Base-by-base conservation (phyloP, 495 filamentous ascomycete genomes). In the Letharia columbiana region DNA sequence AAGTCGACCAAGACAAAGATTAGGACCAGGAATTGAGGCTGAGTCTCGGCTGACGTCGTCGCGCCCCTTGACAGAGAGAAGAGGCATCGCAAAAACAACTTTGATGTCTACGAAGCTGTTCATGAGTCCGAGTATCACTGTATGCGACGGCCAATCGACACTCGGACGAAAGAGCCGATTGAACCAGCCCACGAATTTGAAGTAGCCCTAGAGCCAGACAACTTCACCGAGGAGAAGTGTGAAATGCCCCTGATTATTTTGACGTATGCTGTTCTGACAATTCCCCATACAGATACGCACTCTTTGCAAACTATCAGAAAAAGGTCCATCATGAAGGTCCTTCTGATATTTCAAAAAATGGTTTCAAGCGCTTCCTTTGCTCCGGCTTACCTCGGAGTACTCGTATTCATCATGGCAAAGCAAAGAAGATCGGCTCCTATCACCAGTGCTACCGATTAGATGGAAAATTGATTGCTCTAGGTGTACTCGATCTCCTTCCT, bases 391-490 rank as follows among this genome's bases (percentile, higher is more conserved):
- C 76, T 42, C 81, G 83, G 40, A 80, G 73, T 23, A 82, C 77
- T 3, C 62, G 75, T 13, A 76, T 74, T 11, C 68, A 73, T 8
- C 69, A 79, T 35, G 82, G 81, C 23, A 72, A 68, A 60, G 80
- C 83, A 62, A 84, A 86, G 62, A 81, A 81, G 70, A 77, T 95
- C 4, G 94, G 94, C 11, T 93, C 90, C n/a, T 97, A 86, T 76
- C 94, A 98, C 73, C 92, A 96, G 75, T 94, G 90, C 77, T 96
- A 98, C 75, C 84, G 94, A 40, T 78, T 98, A 35, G 92, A 97
- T 75, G 94, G 92, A 23, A 82, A 86, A 62, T 82, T 98, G 44
- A 86, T 98, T 45, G 94, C 94, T 20, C 83, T 98, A 63, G 89
- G 88, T 3, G 91, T 98, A 13, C 77, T 98, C 42, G 94, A 98